Conservation (phyloP, 2,329 filamentous ascomycete species). For the Alternaria alternata region DNA sequence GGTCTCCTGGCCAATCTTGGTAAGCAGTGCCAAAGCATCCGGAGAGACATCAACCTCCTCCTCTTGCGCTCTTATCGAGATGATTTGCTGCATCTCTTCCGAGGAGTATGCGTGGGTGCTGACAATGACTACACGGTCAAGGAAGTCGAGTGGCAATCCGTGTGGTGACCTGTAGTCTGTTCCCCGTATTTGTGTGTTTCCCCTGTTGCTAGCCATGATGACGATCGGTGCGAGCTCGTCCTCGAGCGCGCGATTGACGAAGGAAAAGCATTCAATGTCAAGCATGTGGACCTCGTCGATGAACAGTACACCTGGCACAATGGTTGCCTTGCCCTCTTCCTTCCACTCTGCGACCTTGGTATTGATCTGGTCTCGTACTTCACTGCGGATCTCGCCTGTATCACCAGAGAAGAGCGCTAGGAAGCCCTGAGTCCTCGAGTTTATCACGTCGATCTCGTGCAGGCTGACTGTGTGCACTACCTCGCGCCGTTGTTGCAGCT, state of each 20-base stretch:
- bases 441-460: conserved; percentile 99
- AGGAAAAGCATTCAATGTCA: conserved; percentile 98
- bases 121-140: conserved; percentile 95
- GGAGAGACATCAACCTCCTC: conserved; percentile 93
- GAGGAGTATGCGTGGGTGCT: conserved; percentile 84
- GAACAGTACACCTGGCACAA: conserved; percentile 95
- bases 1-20: conserved; percentile 93
- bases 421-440: conserved; percentile 98
- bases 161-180: conserved; percentile 94
- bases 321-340: conserved; percentile 98
- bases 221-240: conserved; percentile 95
- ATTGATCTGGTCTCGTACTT: conserved; percentile 98
- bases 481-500: conserved; percentile 96
- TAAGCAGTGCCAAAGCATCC: conserved; percentile 89
- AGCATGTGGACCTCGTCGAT: conserved; percentile 99
- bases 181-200: conserved; percentile 88
- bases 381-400: conserved; percentile 95
- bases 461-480: conserved; percentile 96
- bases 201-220: conserved; percentile 98
- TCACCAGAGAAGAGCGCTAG: conserved; percentile 96
- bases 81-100: conserved; percentile 90
- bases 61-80: conserved; percentile 91
- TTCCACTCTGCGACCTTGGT: conserved; percentile 99
- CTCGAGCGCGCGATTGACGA: conserved; percentile 96
- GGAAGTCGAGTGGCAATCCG: conserved; percentile 91